phyloP scores from a whole-genome alignment of 345 rosid species.

The Moricandia arvensis region DNA sequence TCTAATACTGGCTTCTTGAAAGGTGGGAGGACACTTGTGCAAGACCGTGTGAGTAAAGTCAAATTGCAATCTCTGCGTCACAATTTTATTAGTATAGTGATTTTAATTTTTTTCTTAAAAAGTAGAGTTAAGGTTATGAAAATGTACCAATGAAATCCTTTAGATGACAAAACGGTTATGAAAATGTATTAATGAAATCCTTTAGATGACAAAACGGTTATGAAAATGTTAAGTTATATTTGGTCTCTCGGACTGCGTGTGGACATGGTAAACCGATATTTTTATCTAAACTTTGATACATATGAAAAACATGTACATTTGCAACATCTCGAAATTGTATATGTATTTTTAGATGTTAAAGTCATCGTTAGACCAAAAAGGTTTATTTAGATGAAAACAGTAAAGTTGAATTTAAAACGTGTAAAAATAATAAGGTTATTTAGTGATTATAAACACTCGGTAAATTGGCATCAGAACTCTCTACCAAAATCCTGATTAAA shows the following conservation, averaged over 20 bases:
- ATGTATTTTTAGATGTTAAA: background rate
- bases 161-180: background rate
- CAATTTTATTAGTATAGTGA: background rate
- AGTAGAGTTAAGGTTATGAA: background rate
- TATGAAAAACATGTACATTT: background rate
- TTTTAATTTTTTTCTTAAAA: background rate
- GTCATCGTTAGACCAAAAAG: background rate
- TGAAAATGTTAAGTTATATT: background rate
- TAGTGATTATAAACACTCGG: background rate
- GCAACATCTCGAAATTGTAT: background rate
- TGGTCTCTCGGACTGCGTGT: background rate
- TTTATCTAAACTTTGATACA: background rate
- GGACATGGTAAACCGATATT: background rate
- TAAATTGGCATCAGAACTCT: background rate
- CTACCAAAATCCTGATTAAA: background rate
- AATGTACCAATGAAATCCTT: no score
- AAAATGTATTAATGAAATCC: no score
- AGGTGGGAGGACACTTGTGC: constrained; percentile 12
- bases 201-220: background rate
- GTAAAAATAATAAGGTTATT: background rate
- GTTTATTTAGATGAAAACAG: background rate
- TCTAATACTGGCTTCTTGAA: constrained; percentile 9
- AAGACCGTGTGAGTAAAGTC: constrained; percentile 6
- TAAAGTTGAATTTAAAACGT: background rate
- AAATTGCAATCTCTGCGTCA: background rate